Conservation (phyloP, 2,329 filamentous ascomycete species). For the Sclerotinia trifoliorum region DNA sequence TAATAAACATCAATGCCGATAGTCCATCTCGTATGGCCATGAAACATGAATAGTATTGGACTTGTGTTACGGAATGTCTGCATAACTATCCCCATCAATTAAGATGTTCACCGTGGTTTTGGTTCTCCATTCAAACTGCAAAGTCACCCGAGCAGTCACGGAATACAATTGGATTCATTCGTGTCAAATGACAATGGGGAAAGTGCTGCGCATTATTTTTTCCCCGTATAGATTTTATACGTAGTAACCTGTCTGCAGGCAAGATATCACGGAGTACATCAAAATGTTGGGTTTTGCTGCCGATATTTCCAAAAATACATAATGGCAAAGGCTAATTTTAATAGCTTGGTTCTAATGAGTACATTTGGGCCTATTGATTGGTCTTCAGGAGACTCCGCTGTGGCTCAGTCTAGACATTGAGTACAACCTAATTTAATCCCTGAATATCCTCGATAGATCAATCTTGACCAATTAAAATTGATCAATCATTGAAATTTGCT, state of each 20-base stretch:
- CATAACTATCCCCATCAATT: neutral
- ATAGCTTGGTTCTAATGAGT: neutral
- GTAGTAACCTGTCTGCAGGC: neutral
- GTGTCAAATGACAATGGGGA: no score
- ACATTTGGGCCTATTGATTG: neutral
- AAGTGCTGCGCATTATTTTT: neutral
- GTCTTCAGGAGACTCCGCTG: neutral
- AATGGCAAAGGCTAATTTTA: neutral
- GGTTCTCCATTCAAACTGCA: no score
- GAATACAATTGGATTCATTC: no score
- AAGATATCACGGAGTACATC: no score
- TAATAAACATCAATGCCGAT: neutral
- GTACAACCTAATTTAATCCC: neutral
- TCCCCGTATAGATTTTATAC: neutral
- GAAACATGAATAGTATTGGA: neutral
- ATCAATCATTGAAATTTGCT: neutral
- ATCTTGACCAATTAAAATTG: neutral
- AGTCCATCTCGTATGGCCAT: neutral
- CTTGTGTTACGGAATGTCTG: neutral
- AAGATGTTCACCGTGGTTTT: no score
- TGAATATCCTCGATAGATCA: neutral
- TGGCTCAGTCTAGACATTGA: neutral
- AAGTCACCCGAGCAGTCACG: no score
- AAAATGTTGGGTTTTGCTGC: neutral
- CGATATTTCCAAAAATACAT: constrained; percentile 4